These are phyloP conservation scores for Ehretia macrophylla DNA, from an alignment of 257 asterid genomes.

Conservation along the genomic window DNA sequence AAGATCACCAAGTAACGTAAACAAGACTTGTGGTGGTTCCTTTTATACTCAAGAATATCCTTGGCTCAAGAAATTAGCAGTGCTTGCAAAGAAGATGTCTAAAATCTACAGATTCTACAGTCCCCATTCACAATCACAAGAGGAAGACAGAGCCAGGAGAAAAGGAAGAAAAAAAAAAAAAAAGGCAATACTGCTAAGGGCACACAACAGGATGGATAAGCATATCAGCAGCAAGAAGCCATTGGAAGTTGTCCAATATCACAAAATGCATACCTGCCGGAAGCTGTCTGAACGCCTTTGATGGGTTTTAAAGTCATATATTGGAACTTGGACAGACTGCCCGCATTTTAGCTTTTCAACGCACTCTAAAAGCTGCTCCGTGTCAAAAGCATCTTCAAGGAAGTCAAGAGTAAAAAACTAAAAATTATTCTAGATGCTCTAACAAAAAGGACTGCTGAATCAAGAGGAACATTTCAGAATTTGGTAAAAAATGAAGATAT, in stretches of 20 bases:
- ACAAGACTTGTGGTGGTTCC: no score
- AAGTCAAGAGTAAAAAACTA: slow-evolving; percentile 1
- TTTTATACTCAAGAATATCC: no score
- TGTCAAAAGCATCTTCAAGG: slow-evolving; percentile 91
- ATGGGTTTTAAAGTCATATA: slow-evolving; percentile 91
- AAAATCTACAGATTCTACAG: no score
- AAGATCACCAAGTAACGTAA: no score
- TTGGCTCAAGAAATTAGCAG: no score
- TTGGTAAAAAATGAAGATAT: background rate
- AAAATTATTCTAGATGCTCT: slow-evolving; percentile 12
- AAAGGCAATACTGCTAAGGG: no score
- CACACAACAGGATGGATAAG: background rate
- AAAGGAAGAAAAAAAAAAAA: no score
- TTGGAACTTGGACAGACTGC: slow-evolving; percentile 82
- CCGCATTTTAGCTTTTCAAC: slow-evolving; percentile 63
- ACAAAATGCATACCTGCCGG: slow-evolving; percentile 59
- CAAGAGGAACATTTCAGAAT: background rate
- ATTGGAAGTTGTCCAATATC: slow-evolving; percentile 4
- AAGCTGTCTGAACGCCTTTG: slow-evolving; percentile 82
- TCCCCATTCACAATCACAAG: no score
- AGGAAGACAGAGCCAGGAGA: no score
- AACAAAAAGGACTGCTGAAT: background rate
- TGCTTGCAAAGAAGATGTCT: no score
- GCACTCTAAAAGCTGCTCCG: slow-evolving; percentile 96
- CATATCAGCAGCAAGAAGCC: background rate